Base-by-base conservation (phyloP, 768 basidiomycete species). In the Suillus sp. region DNA sequence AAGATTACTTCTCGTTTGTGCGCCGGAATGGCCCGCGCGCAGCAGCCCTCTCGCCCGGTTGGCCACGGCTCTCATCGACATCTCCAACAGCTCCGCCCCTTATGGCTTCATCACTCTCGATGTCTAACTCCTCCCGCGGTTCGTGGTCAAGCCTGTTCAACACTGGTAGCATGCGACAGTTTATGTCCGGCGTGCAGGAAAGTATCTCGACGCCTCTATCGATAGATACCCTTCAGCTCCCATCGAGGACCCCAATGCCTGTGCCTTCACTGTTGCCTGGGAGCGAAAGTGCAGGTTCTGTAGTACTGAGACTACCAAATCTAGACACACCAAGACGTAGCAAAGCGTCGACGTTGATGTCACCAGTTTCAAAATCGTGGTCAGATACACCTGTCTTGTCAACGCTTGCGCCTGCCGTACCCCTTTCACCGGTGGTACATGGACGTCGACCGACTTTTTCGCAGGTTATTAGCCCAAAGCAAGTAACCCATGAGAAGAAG, bases 101-200 rank as follows among this genome's bases (percentile, higher is more conserved):
- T 3, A 71, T 81, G 2, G 69, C 22, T 9, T 74, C 81, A 0
- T 79, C 82, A 0, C 68, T 84, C 45, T 77, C 81, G 51, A 78
- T 85, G 0, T 87, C 88, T 0, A 83, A 76, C 53, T 86, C 90
- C 3, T 92, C 92, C 2, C 81, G 86, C 50, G 90, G 86, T 10
- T 92, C 92, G 0, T 93, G 92, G 92, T 89, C 91, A 0, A 92
- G 86, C 68, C 70, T 93, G 13, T 90, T 92, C 71, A 88, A 86
- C 64, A 78, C 89, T 1, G 84, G 84, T 20, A 83, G 80, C 48
- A 79, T 92, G 75, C 81, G 88, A 32, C 88, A 91, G 62, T 84
- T 93, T 63, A 86, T 92, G 67, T 79, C 80, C 13, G 85, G 87
- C 37, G 78, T 86, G 34, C 83, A 85, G 38, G 87, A 85, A 66